Base-by-base conservation (phyloP, 2,329 filamentous ascomycete genomes). In the Biscogniauxia marginata region DNA sequence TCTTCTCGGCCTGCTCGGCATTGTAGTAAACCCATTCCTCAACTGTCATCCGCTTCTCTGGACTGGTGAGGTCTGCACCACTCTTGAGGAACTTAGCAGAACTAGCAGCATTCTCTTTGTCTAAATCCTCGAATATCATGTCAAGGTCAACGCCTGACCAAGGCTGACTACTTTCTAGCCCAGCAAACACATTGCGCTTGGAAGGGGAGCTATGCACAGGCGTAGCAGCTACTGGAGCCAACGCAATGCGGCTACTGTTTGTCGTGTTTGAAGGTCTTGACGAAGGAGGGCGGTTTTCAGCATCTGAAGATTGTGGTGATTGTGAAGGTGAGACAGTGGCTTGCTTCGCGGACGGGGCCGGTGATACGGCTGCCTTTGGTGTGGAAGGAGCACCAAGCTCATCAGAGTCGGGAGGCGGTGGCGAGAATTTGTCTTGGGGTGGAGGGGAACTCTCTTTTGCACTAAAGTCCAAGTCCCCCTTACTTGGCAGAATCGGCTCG, bases 11-110 rank as follows among this genome's bases (percentile, higher is more conserved):
- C 69, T 87, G 80, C 58, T 83, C 82, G 0, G 95, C 95, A 63
- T 95, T 93, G 73, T 87, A 84, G 56, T 86, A 79, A 43, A 99
- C 89, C 91, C 93, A 99, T 72, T 97, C 87, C 71, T 96, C 91
- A 0, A 98, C 91, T 4, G 87, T 93, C 93, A 99, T 96, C 39
- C 82, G 79, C 77, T 89, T 92, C 76, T 98, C 95, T 0, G 86
- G 84, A 52, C 82, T 89, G 2, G 84, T 88, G 52, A 99, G 74
- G 13, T 83, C 83, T 0, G 79, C 79, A 11, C 84, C 85, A 43
- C 80, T 77, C 54, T 77, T 78, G 16, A 87, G 70, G 22, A 84
- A 75, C 8, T 56, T 61, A 18, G 76, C 47, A 13, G 61, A 56
- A 7, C 48, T 75, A 1, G 77, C 75, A 0, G 74, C 72, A 54